phyloP scores from a whole-genome alignment of 1,139 yeast genomes.

The Nadsonia commutata region DNA sequence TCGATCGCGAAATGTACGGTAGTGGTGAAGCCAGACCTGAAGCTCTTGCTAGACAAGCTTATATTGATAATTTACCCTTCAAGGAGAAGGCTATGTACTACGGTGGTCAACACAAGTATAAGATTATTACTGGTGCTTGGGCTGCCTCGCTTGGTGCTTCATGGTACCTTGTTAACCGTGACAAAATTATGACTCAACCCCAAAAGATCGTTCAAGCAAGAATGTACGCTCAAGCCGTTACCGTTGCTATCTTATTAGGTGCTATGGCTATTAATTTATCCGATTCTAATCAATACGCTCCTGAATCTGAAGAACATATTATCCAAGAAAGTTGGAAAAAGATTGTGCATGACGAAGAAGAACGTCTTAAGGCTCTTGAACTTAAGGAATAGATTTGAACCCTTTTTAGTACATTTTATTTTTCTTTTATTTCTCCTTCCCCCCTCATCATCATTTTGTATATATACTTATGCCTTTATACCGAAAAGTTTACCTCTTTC shows the following conservation, averaged over 20 bases:
- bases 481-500: too few species aligned
- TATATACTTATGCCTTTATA: neutral
- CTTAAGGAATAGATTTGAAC: too few species aligned
- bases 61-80: constrained; percentile 5
- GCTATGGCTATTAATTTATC: constrained; percentile 15
- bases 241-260: constrained; percentile 19
- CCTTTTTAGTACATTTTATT: neutral
- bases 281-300: constrained; percentile 2
- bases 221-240: constrained; percentile 74
- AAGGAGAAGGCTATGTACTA: constrained; percentile 2
- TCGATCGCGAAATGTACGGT: constrained; percentile 11
- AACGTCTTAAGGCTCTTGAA: constrained; percentile 1
- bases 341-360: constrained; percentile 6
- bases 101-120: constrained; percentile 41
- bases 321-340: constrained; percentile 6
- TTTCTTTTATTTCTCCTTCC: neutral
- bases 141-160: constrained; percentile 72
- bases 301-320: constrained; percentile 8
- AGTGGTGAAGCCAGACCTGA: constrained; percentile 5
- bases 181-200: constrained; percentile 53
- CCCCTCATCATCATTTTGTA: neutral
- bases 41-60: constrained; percentile 6
- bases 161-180: constrained; percentile 58
- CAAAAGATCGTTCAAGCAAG: constrained; percentile 82
- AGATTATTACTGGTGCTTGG: constrained; percentile 63